Percentiles rank a stretch among this genome's conserved stretches.
These are phyloP conservation scores for Aegilops speltoides DNA, from an alignment of 176 grass and related monocot species.

Conservation along the genomic window DNA sequence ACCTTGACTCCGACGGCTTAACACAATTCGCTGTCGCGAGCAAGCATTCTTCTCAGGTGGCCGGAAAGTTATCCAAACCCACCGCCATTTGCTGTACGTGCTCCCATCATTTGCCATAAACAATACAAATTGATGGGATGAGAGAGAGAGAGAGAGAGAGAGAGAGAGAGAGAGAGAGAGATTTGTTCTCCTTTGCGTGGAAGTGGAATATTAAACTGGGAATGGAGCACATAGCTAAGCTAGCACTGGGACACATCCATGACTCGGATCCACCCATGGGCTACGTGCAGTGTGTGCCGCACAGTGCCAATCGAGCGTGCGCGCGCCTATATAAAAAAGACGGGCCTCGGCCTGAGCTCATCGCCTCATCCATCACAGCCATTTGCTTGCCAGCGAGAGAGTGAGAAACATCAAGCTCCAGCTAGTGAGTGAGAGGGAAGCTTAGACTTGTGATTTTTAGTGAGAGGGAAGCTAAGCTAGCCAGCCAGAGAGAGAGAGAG, in stretches of 20 bases:
- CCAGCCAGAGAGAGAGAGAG: neutral
- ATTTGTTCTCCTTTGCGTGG: constrained; percentile 19
- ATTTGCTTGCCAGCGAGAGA: neutral
- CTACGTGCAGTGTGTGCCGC: neutral
- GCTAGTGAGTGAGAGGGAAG: neutral
- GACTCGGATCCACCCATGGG: constrained; percentile 51
- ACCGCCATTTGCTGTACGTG: neutral
- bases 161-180: neutral
- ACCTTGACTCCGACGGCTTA: constrained; percentile 10
- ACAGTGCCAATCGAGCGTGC: neutral
- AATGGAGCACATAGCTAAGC: constrained; percentile 29
- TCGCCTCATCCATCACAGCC: constrained; percentile 39
- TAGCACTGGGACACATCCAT: constrained; percentile 14
- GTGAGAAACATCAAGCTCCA: too few species aligned
- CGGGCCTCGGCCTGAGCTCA: constrained; percentile 24
- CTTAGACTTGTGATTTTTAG: neutral
- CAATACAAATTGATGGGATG: neutral
- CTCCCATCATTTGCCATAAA: neutral
- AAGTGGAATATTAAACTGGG: constrained; percentile 59
- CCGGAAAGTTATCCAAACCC: neutral
- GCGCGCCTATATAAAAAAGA: constrained; percentile 57
- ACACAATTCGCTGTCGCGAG: neutral
- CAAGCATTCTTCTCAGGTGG: neutral
- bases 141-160: neutral
- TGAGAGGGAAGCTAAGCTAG: neutral